A percentile compares a stretch with the other conserved stretches of the same genome.
These are phyloP conservation scores for Leccinum incarnatum DNA, from an alignment of 768 basidiomycete species.

Conservation along the genomic window DNA sequence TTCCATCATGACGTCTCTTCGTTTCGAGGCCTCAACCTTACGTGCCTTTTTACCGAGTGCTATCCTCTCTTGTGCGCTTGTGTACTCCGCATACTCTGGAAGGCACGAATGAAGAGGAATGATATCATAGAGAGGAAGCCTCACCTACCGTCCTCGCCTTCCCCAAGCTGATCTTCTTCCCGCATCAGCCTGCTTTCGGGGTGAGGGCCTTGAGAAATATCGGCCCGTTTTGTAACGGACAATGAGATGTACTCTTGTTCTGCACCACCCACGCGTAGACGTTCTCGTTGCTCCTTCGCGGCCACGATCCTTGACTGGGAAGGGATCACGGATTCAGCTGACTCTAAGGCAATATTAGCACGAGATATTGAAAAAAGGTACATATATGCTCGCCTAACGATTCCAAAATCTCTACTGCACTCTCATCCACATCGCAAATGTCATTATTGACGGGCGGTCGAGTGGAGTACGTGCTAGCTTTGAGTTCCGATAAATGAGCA, in stretches of 20 bases:
- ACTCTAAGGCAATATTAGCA: slow-evolving; percentile 26
- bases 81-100: slow-evolving; percentile 82
- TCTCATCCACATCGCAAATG: slow-evolving; percentile 45
- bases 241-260: slow-evolving; percentile 78
- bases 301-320: slow-evolving; percentile 67
- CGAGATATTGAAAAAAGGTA: neutral
- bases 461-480: slow-evolving; percentile 66
- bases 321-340: slow-evolving; percentile 52
- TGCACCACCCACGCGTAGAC: slow-evolving; percentile 50
- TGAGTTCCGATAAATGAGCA: slow-evolving; percentile 73
- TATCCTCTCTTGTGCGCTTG: slow-evolving; percentile 82
- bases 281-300: slow-evolving; percentile 75
- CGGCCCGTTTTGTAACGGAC: slow-evolving; percentile 56
- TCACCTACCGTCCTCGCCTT: slow-evolving; percentile 78
- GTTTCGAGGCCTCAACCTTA: slow-evolving; percentile 65
- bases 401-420: slow-evolving; percentile 32
- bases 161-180: slow-evolving; percentile 86
- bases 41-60: slow-evolving; percentile 80
- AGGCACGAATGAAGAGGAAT: slow-evolving; percentile 9
- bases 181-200: slow-evolving; percentile 79
- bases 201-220: slow-evolving; percentile 68
- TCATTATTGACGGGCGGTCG: slow-evolving; percentile 43
- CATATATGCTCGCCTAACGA: slow-evolving; percentile 28
- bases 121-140: neutral
- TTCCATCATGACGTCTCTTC: slow-evolving; percentile 70